Evolutionary conservation across 768 basidiomycete genomes (phyloP).

Genomic region (Psilocybe tampanensis): DNA sequence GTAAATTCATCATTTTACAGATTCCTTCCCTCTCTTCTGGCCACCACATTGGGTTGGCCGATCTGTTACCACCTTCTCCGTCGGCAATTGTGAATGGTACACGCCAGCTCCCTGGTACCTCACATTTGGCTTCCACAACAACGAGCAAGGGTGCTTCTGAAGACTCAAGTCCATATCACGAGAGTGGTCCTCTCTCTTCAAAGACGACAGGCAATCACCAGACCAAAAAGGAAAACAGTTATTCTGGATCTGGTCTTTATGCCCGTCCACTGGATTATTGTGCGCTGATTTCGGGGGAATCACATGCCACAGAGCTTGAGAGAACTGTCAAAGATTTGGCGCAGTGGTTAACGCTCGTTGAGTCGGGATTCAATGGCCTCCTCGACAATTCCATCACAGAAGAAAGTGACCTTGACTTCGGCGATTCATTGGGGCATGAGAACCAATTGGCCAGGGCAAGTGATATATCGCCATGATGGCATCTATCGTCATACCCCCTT

Average conservation of each 20-base stretch:
- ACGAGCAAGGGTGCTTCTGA: constrained; percentile 3
- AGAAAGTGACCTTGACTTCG: constrained; percentile 48
- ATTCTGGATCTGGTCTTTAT: neutral
- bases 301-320: constrained; percentile 66
- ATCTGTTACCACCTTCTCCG: constrained; percentile 75
- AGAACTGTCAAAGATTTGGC: constrained; percentile 74
- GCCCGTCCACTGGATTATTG: constrained; percentile 59
- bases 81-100: constrained; percentile 31
- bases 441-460: neutral
- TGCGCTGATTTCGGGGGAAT: constrained; percentile 53
- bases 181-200: neutral
- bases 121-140: constrained; percentile 9
- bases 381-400: constrained; percentile 70
- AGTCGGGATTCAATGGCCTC: constrained; percentile 68
- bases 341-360: constrained; percentile 75
- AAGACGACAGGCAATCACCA: neutral
- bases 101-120: constrained; percentile 33
- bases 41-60: constrained; percentile 67
- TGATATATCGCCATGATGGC: neutral
- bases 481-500: too few relatives aligned
- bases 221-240: neutral
- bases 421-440: neutral
- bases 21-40: constrained; percentile 70
- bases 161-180: neutral
- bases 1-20: constrained; percentile 32